Conservation (phyloP, 345 rosid species). For the Salix suchowensis region DNA sequence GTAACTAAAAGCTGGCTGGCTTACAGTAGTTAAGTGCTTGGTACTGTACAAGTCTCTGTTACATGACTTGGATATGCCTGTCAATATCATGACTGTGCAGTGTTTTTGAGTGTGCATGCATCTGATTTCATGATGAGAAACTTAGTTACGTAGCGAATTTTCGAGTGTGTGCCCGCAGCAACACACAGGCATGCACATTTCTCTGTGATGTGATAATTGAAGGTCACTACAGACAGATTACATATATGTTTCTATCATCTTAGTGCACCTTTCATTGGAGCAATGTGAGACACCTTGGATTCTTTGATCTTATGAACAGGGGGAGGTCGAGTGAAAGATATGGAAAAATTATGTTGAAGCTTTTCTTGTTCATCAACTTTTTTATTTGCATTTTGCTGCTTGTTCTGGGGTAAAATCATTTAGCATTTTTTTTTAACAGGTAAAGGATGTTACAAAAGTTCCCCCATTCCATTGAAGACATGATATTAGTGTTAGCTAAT, state of each 20-base stretch:
- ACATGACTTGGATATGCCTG: no score
- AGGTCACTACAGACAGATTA: no score
- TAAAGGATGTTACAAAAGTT: no score
- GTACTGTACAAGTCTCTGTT: background rate
- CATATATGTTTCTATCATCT: background rate
- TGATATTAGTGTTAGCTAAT: no score
- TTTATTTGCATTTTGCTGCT: no score
- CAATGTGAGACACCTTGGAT: background rate
- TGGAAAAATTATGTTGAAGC: no score
- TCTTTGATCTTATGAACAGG: no score
- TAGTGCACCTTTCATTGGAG: background rate
- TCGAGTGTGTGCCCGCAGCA: background rate
- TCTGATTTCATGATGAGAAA: background rate
- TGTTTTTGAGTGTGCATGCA: background rate
- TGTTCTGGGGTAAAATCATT: no score
- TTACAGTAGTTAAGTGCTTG: background rate
- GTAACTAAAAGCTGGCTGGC: background rate
- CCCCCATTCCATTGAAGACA: no score
- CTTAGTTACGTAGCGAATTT: background rate
- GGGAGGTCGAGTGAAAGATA: no score
- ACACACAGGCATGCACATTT: background rate
- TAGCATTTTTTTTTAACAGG: no score
- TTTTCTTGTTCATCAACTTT: no score
- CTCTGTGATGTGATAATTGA: background rate
- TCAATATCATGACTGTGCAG: background rate